Conservation (phyloP, 192 early-diverging fungal genomes). For the Coemansia sp. region DNA sequence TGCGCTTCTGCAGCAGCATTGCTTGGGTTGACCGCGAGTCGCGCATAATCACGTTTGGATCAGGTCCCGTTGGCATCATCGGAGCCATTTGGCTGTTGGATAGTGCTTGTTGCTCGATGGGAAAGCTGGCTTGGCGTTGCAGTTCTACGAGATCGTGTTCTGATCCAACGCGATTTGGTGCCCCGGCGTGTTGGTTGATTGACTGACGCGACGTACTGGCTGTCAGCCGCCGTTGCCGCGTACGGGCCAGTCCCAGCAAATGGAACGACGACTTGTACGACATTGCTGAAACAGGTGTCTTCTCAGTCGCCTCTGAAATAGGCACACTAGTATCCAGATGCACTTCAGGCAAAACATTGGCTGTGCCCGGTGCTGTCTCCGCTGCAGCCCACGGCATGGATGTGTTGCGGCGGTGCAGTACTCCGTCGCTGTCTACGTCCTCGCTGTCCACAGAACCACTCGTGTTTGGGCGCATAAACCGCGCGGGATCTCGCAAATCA, state of each 20-base stretch:
- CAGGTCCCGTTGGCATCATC: constrained; percentile 46
- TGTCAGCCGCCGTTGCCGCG: constrained; percentile 44
- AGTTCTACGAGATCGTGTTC: constrained; percentile 16
- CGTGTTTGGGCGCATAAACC: constrained; percentile 8
- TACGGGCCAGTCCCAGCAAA: constrained; percentile 39
- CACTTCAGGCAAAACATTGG: too few species aligned
- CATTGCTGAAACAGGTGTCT: constrained; percentile 30
- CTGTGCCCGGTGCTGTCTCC: neutral
- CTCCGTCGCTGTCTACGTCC: neutral
- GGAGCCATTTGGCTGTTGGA: constrained; percentile 26
- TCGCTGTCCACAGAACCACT: neutral
- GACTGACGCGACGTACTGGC: constrained; percentile 40
- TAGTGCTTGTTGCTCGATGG: constrained; percentile 22
- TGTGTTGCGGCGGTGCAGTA: constrained; percentile 37
- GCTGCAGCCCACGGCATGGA: constrained; percentile 43
- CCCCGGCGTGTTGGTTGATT: neutral
- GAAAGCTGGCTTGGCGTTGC: constrained; percentile 36
- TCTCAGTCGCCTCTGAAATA: neutral
- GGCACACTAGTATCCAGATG: neutral
- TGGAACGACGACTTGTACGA: constrained; percentile 53
- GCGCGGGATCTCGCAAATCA: constrained; percentile 21
- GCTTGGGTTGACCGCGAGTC: constrained; percentile 52
- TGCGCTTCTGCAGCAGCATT: constrained; percentile 44
- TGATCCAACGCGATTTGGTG: neutral
- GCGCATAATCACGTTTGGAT: constrained; percentile 52